phyloP scores from a whole-genome alignment of 352 stramenopile species.

The Globisporangium middletonii region DNA sequence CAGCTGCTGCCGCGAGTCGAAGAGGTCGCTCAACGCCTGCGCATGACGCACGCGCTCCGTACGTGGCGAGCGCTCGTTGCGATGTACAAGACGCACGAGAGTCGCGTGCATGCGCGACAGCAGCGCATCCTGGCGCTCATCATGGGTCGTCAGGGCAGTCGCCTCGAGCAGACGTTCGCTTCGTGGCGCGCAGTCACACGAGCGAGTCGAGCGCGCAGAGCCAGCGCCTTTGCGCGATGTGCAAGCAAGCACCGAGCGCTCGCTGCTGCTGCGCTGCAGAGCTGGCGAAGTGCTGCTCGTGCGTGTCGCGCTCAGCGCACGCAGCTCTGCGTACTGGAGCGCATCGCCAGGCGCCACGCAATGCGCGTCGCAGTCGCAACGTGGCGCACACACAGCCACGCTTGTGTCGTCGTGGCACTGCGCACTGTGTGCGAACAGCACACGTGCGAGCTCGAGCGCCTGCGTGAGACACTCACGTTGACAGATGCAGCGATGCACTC shows the following conservation, averaged over 20 bases:
- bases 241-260: background rate
- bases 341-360: slow-evolving; percentile 6
- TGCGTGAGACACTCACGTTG: background rate
- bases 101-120: slow-evolving; percentile 15
- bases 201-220: background rate
- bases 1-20: no score
- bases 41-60: background rate
- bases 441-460: background rate
- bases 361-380: slow-evolving; percentile 16
- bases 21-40: background rate
- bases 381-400: slow-evolving; percentile 10
- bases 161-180: slow-evolving; percentile 22
- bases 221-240: background rate
- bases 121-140: slow-evolving; percentile 31
- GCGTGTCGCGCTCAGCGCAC: background rate
- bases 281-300: background rate
- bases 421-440: background rate
- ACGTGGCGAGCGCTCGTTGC: slow-evolving; percentile 11
- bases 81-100: slow-evolving; percentile 8
- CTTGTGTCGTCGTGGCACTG: background rate
- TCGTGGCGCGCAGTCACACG: slow-evolving; percentile 20
- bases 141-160: slow-evolving; percentile 20
- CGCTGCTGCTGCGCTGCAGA: background rate
- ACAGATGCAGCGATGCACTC: background rate
- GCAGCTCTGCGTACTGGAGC: background rate